phyloP scores from a whole-genome alignment of 2,329 filamentous ascomycete species.

The Penicillium griseofulvum region DNA sequence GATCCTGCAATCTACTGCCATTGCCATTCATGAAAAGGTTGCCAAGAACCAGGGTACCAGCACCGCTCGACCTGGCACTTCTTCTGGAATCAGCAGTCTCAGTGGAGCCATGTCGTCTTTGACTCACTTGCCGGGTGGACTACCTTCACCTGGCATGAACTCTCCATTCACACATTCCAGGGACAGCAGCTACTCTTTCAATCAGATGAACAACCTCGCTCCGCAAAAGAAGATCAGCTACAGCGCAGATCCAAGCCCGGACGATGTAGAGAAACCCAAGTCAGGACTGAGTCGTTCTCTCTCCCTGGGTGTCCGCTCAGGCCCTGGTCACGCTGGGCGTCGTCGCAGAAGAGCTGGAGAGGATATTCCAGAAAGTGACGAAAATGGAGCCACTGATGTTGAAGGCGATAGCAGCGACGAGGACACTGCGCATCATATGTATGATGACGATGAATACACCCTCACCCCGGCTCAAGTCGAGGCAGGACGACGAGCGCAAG shows the following conservation, averaged over 20 bases:
- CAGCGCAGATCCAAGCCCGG: slow-evolving; percentile 35
- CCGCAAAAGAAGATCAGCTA: slow-evolving; percentile 39
- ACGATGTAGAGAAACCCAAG: slow-evolving; percentile 31
- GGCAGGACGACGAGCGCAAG: slow-evolving; percentile 31
- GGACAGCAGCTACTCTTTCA: slow-evolving; percentile 26
- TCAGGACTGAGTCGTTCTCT: slow-evolving; percentile 39
- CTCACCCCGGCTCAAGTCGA: slow-evolving; percentile 40
- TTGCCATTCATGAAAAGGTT: slow-evolving; percentile 53
- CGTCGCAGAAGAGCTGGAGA: slow-evolving; percentile 18
- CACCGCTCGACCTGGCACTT: slow-evolving; percentile 36
- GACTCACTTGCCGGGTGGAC: slow-evolving; percentile 14
- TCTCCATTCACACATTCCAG: slow-evolving; percentile 25
- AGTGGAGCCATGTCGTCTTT: slow-evolving; percentile 29
- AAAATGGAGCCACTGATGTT: slow-evolving; percentile 13
- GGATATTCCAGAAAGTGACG: slow-evolving; percentile 23
- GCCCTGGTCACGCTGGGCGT: slow-evolving; percentile 42
- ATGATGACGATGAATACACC: slow-evolving; percentile 41
- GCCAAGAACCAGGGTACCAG: slow-evolving; percentile 31
- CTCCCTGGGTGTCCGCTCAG: slow-evolving; percentile 45
- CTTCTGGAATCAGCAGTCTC: slow-evolving; percentile 44
- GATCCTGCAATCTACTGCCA: slow-evolving; percentile 59
- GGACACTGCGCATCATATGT: slow-evolving; percentile 32
- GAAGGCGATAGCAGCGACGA: slow-evolving; percentile 39
- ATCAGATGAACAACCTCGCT: slow-evolving; percentile 34
- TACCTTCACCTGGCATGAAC: slow-evolving; percentile 28